These are phyloP conservation scores for Alternaria arbusti DNA, from an alignment of 2,329 filamentous ascomycete genomes.

Conservation along the genomic window DNA sequence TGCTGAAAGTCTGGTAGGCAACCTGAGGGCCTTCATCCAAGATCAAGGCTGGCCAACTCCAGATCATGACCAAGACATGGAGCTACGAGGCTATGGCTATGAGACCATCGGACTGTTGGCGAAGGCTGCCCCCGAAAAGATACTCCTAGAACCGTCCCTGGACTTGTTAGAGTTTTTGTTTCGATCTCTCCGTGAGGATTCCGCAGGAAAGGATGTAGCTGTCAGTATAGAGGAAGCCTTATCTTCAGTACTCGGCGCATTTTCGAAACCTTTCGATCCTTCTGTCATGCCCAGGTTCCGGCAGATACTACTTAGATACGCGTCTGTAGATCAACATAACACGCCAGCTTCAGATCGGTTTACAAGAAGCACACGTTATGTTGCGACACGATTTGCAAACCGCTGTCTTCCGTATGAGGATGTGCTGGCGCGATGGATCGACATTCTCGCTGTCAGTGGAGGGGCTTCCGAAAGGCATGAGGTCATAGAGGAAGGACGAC, in stretches of 20 bases:
- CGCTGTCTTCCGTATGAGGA: constrained; percentile 82
- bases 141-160: constrained; percentile 59
- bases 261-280: constrained; percentile 54
- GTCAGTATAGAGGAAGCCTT: constrained; percentile 90
- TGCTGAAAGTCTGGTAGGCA: constrained; percentile 70
- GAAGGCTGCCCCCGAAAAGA: constrained; percentile 66
- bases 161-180: constrained; percentile 79
- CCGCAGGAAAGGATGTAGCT: constrained; percentile 73
- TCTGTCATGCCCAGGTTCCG: constrained; percentile 49
- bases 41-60: constrained; percentile 83
- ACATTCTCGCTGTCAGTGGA: constrained; percentile 79
- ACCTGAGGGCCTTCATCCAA: constrained; percentile 75
- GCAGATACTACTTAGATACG: constrained; percentile 43
- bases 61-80: constrained; percentile 61
- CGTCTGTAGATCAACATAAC: constrained; percentile 19
- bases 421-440: constrained; percentile 81
- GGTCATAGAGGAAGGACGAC: constrained; percentile 85
- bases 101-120: constrained; percentile 87
- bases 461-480: constrained; percentile 74
- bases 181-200: constrained; percentile 79
- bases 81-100: constrained; percentile 80
- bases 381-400: constrained; percentile 88
- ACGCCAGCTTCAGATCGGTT: constrained; percentile 49
- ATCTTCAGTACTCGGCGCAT: constrained; percentile 73
- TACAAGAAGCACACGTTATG: constrained; percentile 72